Base-by-base conservation (phyloP, 148 eudicot genomes). In the Rhododendron henanense region DNA sequence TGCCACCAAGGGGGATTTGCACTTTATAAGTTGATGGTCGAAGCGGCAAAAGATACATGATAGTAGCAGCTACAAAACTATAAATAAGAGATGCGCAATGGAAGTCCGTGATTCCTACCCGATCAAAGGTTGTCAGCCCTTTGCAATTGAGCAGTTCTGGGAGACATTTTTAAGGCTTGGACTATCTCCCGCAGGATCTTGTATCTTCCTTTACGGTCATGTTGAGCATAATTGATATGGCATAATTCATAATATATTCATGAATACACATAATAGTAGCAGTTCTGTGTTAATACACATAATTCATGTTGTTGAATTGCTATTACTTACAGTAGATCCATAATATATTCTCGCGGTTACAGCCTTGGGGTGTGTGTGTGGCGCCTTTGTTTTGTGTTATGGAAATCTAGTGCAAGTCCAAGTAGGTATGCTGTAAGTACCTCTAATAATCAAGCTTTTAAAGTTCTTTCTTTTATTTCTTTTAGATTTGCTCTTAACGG, bases 1-100 rank as follows among this genome's bases (percentile, higher is more conserved):
- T 97, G 99, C 88, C 99, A 97, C 90, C 96, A 91, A 89, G 98
- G 99, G 73, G 99, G 98, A 73, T 92, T 86, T 83, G 96, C 95
- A 53, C 96, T 97, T 73, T 97, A 94, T 67, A 90, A 87, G 86
- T 88, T 93, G 87, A 93, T 94, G 99, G 50, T 90, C 41, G 91
- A 92, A 23, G 91, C 90, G 50, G 67, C 15, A 50, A 85, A 87
- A 81, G 81, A 57, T 41, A 79, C 31, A 81, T 41, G 81, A 45
- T 15, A 16, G 85, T 25, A 61, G 74, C 82, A 61, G 73, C 71
- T 19, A 28, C 37, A 5, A 35, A 37, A 47, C 47, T 33, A 57
- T 19, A 10, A 33, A 81, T 81, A 37, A 33, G 61, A 31, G 45
- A 59, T 5, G 1, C 18, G 2, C 61, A 61, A 76, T 39, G 63